phyloP scores from a whole-genome alignment of 495 filamentous ascomycete genomes.

The Friedmanniomyces simplex region DNA sequence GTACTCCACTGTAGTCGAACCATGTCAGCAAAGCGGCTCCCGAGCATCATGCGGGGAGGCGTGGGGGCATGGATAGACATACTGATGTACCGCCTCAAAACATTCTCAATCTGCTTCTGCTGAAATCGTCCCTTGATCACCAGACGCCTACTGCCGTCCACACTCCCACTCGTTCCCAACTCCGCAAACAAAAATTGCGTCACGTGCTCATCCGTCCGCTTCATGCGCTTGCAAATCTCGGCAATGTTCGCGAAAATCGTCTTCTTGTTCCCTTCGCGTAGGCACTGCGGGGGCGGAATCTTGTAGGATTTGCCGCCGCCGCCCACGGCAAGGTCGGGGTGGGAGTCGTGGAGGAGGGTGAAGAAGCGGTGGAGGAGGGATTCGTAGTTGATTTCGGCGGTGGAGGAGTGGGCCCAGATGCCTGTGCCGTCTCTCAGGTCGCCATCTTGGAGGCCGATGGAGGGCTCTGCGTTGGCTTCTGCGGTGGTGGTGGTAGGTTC shows the following conservation, averaged over 20 bases:
- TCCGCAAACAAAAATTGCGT: slow-evolving; percentile 96
- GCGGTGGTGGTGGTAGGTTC: slow-evolving; percentile 30
- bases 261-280: slow-evolving; percentile 99
- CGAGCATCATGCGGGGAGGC: neutral
- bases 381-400: slow-evolving; percentile 67
- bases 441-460: slow-evolving; percentile 48
- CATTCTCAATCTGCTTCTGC: slow-evolving; percentile 95
- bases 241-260: slow-evolving; percentile 97
- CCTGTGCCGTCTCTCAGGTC: slow-evolving; percentile 86
- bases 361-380: slow-evolving; percentile 84
- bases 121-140: slow-evolving; percentile 99
- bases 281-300: slow-evolving; percentile 96
- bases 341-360: slow-evolving; percentile 77
- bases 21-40: neutral
- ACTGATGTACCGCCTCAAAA: slow-evolving; percentile 89
- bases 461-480: slow-evolving; percentile 38
- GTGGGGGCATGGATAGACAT: no score
- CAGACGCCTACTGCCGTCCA: slow-evolving; percentile 82
- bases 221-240: slow-evolving; percentile 89
- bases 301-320: slow-evolving; percentile 83
- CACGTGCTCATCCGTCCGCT: slow-evolving; percentile 77
- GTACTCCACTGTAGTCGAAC: slow-evolving; percentile 62
- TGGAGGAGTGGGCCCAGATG: slow-evolving; percentile 78
- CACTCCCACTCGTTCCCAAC: slow-evolving; percentile 88
- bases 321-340: slow-evolving; percentile 82